These are phyloP conservation scores for Lactarius deliciosus DNA, from an alignment of 768 basidiomycete genomes.

Conservation along the genomic window DNA sequence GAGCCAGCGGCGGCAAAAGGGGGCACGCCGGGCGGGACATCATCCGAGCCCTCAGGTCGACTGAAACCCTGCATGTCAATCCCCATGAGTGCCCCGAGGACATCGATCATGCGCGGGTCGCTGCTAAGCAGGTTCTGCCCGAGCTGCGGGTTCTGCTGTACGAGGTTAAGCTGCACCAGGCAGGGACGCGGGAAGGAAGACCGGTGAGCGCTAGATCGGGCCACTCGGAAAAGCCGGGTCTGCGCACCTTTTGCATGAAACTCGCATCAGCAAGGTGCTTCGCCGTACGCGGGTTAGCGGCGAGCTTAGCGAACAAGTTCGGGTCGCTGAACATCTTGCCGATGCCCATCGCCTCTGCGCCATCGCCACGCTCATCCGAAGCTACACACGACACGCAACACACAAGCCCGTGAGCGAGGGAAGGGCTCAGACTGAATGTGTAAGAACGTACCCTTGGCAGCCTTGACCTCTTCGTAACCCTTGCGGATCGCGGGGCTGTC, in stretches of 20 bases:
- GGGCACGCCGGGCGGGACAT: conserved; percentile 63
- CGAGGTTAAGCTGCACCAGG: conserved; percentile 51
- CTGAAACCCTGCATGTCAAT: conserved; percentile 87
- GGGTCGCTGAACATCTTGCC: conserved; percentile 84
- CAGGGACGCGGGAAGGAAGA: background rate
- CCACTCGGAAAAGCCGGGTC: no score
- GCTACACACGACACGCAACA: conserved; percentile 28
- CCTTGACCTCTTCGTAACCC: conserved; percentile 84
- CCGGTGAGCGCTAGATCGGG: background rate
- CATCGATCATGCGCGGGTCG: conserved; percentile 93
- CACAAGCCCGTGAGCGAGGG: background rate
- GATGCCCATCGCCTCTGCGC: conserved; percentile 57
- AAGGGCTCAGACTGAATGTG: background rate
- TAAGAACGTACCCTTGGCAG: conserved; percentile 65
- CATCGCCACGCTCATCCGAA: conserved; percentile 41
- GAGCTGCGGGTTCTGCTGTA: conserved; percentile 67
- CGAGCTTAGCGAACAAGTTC: conserved; percentile 77
- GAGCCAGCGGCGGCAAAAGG: conserved; percentile 42
- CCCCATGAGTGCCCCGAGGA: conserved; percentile 89
- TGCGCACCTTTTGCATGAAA: conserved; percentile 67
- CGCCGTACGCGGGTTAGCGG: conserved; percentile 80
- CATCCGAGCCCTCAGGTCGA: conserved; percentile 81
- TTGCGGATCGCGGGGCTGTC: conserved; percentile 80
- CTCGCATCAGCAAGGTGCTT: conserved; percentile 80
- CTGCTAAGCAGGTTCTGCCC: conserved; percentile 57